Evolutionary conservation across 2,329 filamentous ascomycete genomes (phyloP), one percentile per base, ranked within the genome.

Genomic region (Stagonosporopsis rhizophila): DNA sequence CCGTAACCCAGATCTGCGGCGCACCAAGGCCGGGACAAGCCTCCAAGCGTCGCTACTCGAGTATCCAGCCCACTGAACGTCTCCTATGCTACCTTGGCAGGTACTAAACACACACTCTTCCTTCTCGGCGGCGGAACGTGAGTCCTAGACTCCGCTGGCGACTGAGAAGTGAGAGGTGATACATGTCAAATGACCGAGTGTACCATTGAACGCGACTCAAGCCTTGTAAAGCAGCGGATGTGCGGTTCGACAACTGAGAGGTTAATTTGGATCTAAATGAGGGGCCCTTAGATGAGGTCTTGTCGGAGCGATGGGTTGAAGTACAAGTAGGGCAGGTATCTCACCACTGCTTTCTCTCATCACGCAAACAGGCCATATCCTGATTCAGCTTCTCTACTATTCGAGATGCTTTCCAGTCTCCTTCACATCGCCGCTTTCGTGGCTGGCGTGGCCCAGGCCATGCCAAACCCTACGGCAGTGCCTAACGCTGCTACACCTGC

Each of bases 371-470:
- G 8, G 11, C 30, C 19, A 34, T 27, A 34, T 15, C 15, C 28
- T 25, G 35, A 39, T 9, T 11, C 4, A 3, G 2, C 14, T 22
- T 9, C 19, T 38, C n/a, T 12, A 0, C 23, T 12, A 5, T n/a
- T 22, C 22, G 14, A 30, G 32, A 69, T 69, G 67, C 49, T 66
- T 9, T 64, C 61, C 9, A 65, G 58, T 60, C 38, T 65, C 34
- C 41, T 65, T 38, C 38, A 65, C 22, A 53, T 61, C n/a, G 59
- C 59, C 49, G 59, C 61, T 17, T 46, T 62, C 34, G 62, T 64
- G 61, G 64, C 69, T 47, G 68, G 70, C 51, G 40, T 62, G 17
- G 53, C 54, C 49, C 58, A 60, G 40, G 66, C 61, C 28, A 53
- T 59, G 60, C 70, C 69, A 12, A 65, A 70, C 44, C 61, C 61